Percentiles rank a stretch among this genome's conserved stretches.
Conservation (phyloP, 176 grass and related monocot species). For the Cenchrus fungigraminus region DNA sequence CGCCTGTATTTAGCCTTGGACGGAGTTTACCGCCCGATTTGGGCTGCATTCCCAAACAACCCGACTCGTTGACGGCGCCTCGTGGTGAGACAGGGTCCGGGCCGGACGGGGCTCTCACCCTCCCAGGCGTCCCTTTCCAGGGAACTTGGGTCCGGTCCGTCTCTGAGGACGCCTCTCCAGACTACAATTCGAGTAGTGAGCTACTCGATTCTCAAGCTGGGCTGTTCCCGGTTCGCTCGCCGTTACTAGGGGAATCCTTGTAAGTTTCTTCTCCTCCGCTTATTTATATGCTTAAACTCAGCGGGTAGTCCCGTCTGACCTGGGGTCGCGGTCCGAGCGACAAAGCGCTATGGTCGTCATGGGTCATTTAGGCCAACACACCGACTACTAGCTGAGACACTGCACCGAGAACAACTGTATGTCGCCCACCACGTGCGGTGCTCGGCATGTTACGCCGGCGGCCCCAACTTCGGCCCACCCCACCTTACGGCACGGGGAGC, state of each 20-base stretch:
- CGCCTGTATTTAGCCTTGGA: background rate
- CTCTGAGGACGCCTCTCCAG: too few species aligned
- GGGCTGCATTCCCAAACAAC: too few species aligned
- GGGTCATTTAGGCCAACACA: too few species aligned
- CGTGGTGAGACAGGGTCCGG: slow-evolving; percentile 55
- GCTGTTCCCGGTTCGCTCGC: slow-evolving; percentile 51
- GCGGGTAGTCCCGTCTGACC: too few species aligned
- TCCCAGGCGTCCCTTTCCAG: slow-evolving; percentile 53
- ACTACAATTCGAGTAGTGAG: background rate
- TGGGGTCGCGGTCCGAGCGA: too few species aligned
- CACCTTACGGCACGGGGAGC: background rate
- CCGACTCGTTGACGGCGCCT: slow-evolving; percentile 36
- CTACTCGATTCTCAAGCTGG: slow-evolving; percentile 11
- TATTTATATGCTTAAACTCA: too few species aligned
- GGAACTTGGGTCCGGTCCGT: slow-evolving; percentile 26
- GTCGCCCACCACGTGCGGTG: too few species aligned
- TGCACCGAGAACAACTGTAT: too few species aligned
- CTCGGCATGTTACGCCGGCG: background rate
- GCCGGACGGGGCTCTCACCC: slow-evolving; percentile 62
- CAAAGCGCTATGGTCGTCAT: too few species aligned
- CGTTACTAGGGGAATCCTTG: slow-evolving; percentile 1
- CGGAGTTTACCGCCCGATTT: too few species aligned
- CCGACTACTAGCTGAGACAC: too few species aligned
- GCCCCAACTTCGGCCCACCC: slow-evolving; percentile 2
- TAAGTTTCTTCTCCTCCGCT: background rate